Conservation (phyloP, 2,329 filamentous ascomycete species). For the Calonectria multiphialidica region DNA sequence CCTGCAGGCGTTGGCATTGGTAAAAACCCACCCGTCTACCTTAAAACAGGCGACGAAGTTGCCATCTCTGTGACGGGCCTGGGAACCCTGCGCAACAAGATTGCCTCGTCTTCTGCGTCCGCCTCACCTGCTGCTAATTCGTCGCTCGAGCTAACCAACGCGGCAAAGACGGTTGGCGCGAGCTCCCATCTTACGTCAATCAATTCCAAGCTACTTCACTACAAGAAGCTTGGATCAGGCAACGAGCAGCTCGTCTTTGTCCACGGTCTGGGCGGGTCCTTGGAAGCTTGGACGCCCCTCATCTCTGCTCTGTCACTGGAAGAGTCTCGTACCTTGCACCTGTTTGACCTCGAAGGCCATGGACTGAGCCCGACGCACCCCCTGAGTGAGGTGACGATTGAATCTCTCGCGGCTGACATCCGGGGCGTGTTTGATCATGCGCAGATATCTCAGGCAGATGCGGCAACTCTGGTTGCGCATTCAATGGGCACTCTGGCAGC, state of each 20-base stretch:
- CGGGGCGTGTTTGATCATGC: constrained; percentile 51
- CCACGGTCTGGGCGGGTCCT: constrained; percentile 65
- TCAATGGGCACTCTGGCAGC: constrained; percentile 65
- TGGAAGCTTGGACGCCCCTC: constrained; percentile 59
- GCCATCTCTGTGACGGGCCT: constrained; percentile 46
- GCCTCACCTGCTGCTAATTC: constrained; percentile 3
- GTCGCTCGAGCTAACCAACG: constrained; percentile 29
- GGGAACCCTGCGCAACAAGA: constrained; percentile 31
- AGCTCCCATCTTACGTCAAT: constrained; percentile 49
- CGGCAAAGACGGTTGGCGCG: constrained; percentile 28
- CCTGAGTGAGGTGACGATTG: constrained; percentile 54
- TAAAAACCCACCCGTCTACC: constrained; percentile 50
- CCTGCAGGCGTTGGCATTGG: constrained; percentile 62
- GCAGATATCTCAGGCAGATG: constrained; percentile 40
- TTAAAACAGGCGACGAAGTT: constrained; percentile 56
- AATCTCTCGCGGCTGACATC: constrained; percentile 58
- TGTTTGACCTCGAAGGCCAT: constrained; percentile 69
- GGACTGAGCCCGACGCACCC: constrained; percentile 65
- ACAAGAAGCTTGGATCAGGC: constrained; percentile 47
- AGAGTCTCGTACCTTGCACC: constrained; percentile 47
- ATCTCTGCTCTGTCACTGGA: constrained; percentile 46
- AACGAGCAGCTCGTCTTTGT: constrained; percentile 58
- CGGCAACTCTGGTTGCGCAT: constrained; percentile 61
- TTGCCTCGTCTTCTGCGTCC: constrained; percentile 6
- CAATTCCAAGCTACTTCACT: constrained; percentile 55